Base-by-base conservation (phyloP, 2,329 filamentous ascomycete species). In the Penicillium polonicum region DNA sequence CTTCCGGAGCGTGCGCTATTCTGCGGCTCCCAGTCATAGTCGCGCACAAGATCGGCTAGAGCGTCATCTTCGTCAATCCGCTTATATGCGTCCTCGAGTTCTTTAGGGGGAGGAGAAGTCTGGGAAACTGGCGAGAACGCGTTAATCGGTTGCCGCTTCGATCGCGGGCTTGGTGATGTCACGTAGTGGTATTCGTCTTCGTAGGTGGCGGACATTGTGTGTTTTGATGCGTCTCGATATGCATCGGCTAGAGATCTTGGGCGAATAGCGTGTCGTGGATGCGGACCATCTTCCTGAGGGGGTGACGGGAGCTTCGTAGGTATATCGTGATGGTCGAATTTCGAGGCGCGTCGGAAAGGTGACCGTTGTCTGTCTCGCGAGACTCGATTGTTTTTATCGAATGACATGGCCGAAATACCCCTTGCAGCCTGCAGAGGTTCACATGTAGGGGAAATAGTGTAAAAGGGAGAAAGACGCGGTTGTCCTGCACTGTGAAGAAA, bases 211-310 rank as follows among this genome's bases (percentile, higher is more conserved):
- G 49, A 5, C 55, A 53, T 57, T 65, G 61, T 64, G 70, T 73
- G 53, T 65, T 65, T 39, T 62, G 70, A 73, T 46, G 72, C 66
- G 27, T 69, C 69, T 55, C 74, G 70, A 61, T 76, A 78, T 19
- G 76, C 74, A 52, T 72, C 72, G 50, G 72, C 72, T 52, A 78
- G 60, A 9, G 74, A 76, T 31, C 70, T 71, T 15, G 76, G 74
- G 43, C 70, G 71, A 56, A 75, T 71, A 38, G 65, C 71, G 43
- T 68, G 66, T 50, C 71, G 72, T 42, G 69, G 63, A 48, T 68
- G 67, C 38, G 65, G 53, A 35, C 60, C 68, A 65, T 71, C 39
- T 9, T 68, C 54, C 65, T 64, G 21, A 68, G 66, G 21, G 21
- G 70, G 66, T 19, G 62, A 71, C 9, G 68, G 65, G 43, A 68